Evolutionary conservation across 345 rosid genomes (phyloP).

Genomic region (Citrus australasica): DNA sequence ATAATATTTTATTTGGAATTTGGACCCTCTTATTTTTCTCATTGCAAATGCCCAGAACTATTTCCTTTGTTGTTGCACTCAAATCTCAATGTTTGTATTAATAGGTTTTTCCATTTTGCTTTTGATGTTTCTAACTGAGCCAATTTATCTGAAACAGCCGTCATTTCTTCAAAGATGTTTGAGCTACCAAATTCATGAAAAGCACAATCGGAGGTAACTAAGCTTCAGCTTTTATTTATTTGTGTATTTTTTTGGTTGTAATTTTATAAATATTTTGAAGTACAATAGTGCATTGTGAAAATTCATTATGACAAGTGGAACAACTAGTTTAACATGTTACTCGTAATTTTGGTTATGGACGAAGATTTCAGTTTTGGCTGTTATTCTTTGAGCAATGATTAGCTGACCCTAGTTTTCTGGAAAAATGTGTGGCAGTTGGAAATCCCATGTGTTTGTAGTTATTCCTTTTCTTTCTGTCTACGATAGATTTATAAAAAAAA

Average conservation of each 20-base stretch:
- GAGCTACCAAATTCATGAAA: constrained; percentile 82
- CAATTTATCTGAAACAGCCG: constrained; percentile 46
- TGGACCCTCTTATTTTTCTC: not conserved
- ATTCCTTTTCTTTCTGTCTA: not conserved
- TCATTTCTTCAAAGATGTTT: constrained; percentile 83
- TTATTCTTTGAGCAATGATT: not conserved
- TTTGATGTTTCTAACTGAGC: not conserved
- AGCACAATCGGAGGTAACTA: constrained; percentile 66
- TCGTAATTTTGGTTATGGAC: not conserved
- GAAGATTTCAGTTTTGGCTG: not conserved
- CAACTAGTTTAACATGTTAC: not conserved
- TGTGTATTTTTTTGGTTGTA: not conserved
- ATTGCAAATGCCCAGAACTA: not conserved
- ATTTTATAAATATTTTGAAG: too few species aligned
- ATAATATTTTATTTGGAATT: not conserved
- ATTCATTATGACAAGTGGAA: not conserved
- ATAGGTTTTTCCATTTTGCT: not conserved
- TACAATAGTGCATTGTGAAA: not conserved
- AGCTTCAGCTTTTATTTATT: too few species aligned
- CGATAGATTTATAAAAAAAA: not conserved
- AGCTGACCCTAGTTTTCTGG: not conserved
- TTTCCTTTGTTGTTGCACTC: not conserved
- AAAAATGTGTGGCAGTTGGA: not conserved
- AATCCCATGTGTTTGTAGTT: not conserved
- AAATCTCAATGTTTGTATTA: not conserved